Percentiles rank a stretch among this genome's conserved stretches.
Conservation (phyloP, 306 rosid genomes). For the Corylus avellana region DNA sequence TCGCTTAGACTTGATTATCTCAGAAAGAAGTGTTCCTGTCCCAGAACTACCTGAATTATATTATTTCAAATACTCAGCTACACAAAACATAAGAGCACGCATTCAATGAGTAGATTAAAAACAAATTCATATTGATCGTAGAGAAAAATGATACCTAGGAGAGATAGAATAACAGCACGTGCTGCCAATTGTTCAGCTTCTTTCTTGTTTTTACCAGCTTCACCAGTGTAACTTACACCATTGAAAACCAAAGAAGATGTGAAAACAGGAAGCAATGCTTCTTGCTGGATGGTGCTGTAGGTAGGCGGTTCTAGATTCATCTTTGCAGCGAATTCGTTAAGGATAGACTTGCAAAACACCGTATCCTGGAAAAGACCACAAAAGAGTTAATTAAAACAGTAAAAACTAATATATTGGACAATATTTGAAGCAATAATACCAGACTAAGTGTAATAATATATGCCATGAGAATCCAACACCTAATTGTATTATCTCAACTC, state of each 20-base stretch:
- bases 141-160: constrained; percentile 44
- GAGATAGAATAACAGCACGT: constrained; percentile 44
- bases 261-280: constrained; percentile 38
- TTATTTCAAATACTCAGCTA: constrained; percentile 12
- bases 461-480: neutral
- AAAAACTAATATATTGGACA: neutral
- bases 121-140: neutral
- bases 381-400: neutral
- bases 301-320: constrained; percentile 36
- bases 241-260: constrained; percentile 48
- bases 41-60: constrained; percentile 34
- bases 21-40: constrained; percentile 31
- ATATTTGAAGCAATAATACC: neutral
- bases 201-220: constrained; percentile 44
- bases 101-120: neutral
- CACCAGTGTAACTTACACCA: constrained; percentile 41
- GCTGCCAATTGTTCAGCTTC: constrained; percentile 71
- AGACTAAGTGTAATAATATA: neutral
- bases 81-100: neutral
- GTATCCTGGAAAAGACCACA: constrained; percentile 33
- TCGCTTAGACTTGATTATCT: constrained; percentile 46
- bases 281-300: constrained; percentile 32
- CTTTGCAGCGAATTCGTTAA: constrained; percentile 59
- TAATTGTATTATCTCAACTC: neutral
- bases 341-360: constrained; percentile 43